Conservation (phyloP, 345 rosid species). For the Sonneratia caseolaris region DNA sequence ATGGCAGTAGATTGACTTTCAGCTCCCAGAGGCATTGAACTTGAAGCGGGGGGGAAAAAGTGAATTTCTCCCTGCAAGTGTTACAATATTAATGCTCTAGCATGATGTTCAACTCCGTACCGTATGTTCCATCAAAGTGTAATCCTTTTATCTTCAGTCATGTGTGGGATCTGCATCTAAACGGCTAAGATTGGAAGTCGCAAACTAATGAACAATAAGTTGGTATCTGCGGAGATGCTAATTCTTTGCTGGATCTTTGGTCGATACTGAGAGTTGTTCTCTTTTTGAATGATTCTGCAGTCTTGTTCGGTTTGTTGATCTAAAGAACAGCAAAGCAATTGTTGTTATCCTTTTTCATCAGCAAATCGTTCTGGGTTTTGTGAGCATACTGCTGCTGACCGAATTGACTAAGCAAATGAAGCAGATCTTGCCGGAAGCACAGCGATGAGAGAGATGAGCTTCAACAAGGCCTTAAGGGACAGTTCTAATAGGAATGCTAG, state of each 20-base stretch:
- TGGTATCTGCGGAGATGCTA: neutral
- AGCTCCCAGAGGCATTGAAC: no score
- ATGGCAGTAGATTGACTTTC: constrained; percentile 24
- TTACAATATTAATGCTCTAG: neutral
- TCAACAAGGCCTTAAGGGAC: no score
- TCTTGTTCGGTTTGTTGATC: neutral
- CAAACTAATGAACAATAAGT: neutral
- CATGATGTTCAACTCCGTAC: neutral
- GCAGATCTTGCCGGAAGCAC: no score
- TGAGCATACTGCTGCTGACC: no score
- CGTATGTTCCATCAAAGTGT: neutral
- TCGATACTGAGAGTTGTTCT: neutral
- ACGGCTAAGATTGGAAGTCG: neutral
- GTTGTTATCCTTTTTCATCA: neutral
- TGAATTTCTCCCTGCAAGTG: neutral
- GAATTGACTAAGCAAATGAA: no score
- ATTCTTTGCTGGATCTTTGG: neutral
- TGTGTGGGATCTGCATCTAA: neutral
- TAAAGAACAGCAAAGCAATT: neutral
- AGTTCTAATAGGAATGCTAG: no score
- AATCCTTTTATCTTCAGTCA: neutral
- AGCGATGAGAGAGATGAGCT: no score
- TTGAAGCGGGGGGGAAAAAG: no score
- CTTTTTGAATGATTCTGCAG: neutral
- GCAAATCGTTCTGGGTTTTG: neutral